Percentiles rank a stretch among this genome's conserved stretches.
Evolutionary conservation across 495 filamentous ascomycete genomes (phyloP).

Genomic region (Annulohypoxylon nitens): DNA sequence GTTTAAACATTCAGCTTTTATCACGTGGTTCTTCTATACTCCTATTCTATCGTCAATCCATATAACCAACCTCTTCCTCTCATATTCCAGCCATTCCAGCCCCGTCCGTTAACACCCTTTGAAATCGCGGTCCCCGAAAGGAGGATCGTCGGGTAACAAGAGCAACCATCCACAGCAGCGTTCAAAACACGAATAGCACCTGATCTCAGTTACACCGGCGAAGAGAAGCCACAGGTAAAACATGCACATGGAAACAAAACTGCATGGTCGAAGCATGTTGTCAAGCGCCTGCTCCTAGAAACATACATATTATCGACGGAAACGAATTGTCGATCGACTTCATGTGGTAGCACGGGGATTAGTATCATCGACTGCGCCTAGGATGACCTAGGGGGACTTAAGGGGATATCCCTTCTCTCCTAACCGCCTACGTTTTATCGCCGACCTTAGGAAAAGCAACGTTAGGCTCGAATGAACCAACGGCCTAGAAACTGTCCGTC

Average conservation of each 20-base stretch:
- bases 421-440: neutral
- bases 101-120: neutral
- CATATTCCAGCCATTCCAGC: neutral
- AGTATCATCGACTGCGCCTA: constrained; percentile 4
- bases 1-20: neutral
- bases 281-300: constrained; percentile 17
- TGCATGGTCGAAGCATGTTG: constrained; percentile 30
- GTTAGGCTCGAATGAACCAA: neutral
- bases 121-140: constrained; percentile 13
- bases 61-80: neutral
- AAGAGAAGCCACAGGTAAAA: constrained; percentile 39
- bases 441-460: neutral
- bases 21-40: constrained; percentile 28
- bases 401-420: constrained; percentile 2
- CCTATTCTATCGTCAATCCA: constrained; percentile 9
- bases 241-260: constrained; percentile 36
- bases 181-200: constrained; percentile 43
- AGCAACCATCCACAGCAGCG: constrained; percentile 41
- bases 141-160: constrained; percentile 33
- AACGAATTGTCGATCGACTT: constrained; percentile 22
- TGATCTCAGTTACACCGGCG: constrained; percentile 42
- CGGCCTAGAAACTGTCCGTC: neutral
- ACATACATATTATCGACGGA: constrained; percentile 20
- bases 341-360: constrained; percentile 25
- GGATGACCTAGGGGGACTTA: neutral